phyloP scores from a whole-genome alignment of 331 rosid genomes.

The Malus hybrid region DNA sequence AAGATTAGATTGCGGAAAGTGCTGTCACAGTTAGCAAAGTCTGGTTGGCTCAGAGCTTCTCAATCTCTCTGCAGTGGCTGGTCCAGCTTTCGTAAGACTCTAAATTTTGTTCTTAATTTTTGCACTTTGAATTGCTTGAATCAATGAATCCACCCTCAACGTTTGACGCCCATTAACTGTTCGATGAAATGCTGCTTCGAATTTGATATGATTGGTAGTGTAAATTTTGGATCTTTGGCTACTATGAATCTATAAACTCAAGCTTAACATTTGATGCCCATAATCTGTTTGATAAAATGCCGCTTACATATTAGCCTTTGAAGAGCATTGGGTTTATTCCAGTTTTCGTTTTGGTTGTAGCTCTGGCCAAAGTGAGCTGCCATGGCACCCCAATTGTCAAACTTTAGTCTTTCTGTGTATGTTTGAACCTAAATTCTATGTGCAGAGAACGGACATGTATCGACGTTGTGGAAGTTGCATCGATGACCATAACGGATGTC shows the following conservation, averaged over 20 bases:
- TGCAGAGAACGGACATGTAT: background rate
- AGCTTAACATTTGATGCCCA: background rate
- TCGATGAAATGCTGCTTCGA: background rate
- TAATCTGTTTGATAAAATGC: slow-evolving; percentile 15
- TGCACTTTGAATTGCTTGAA: background rate
- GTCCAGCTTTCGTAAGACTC: background rate
- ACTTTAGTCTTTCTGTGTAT: background rate
- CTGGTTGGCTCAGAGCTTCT: background rate
- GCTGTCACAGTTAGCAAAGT: background rate
- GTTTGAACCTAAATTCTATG: background rate
- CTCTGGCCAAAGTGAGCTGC: background rate
- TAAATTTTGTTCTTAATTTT: background rate
- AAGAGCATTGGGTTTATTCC: background rate
- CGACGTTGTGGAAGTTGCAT: background rate
- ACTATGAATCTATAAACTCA: background rate
- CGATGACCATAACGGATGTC: background rate
- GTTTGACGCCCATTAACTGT: background rate
- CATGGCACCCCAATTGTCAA: background rate
- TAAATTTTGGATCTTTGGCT: background rate
- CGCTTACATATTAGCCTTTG: background rate
- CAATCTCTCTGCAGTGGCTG: background rate
- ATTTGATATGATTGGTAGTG: background rate
- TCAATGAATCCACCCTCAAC: background rate
- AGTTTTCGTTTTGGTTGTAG: background rate
- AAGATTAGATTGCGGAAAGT: background rate